Evolutionary conservation across 192 early-diverging fungal genomes (phyloP).

Genomic region (Backusella westeae): DNA sequence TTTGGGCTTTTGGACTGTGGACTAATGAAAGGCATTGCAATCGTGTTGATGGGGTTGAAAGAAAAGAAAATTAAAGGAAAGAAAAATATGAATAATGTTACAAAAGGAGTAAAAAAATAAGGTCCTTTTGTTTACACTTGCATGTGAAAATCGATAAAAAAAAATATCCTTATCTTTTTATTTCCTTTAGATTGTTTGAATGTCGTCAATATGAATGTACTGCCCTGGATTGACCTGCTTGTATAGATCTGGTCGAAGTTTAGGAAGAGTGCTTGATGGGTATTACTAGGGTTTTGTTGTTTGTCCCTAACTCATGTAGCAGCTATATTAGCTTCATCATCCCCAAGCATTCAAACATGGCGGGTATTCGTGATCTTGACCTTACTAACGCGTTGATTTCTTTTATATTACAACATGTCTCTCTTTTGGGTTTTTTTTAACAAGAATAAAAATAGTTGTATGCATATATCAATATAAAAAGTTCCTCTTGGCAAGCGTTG

Average conservation of each 20-base stretch:
- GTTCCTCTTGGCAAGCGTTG: background rate
- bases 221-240: background rate
- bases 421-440: background rate
- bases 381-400: background rate
- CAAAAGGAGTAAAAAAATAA: background rate
- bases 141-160: slow-evolving; percentile 9
- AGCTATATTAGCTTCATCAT: background rate
- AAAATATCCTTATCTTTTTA: background rate
- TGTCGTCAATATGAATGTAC: background rate
- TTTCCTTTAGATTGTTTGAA: background rate
- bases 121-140: background rate
- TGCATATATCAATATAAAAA: background rate
- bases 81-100: slow-evolving; percentile 17
- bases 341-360: background rate
- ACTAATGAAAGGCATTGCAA: slow-evolving; percentile 18
- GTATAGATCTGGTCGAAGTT: background rate
- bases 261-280: background rate
- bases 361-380: background rate
- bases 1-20: background rate
- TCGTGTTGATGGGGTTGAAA: slow-evolving; percentile 3
- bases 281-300: background rate
- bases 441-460: background rate
- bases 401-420: background rate
- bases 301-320: background rate
- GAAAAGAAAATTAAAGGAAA: slow-evolving; percentile 12